These are phyloP conservation scores for Durio zibethinus DNA, from an alignment of 345 rosid species.

Conservation along the genomic window DNA sequence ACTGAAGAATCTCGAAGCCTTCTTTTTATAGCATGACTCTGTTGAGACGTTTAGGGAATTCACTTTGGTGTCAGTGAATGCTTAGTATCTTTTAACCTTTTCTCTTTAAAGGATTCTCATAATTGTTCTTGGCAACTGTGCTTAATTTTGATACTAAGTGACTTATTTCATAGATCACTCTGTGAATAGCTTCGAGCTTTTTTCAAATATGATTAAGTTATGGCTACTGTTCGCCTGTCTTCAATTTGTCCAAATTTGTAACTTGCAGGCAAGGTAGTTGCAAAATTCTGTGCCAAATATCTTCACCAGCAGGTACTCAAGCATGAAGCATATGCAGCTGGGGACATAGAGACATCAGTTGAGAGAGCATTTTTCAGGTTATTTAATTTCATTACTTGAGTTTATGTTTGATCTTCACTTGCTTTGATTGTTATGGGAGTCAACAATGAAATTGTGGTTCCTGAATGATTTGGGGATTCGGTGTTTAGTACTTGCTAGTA, in stretches of 20 bases:
- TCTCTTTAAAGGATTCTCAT: conserved; percentile 4
- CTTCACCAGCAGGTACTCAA: conserved; percentile 81
- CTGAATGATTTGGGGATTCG: not conserved
- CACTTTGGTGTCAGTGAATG: not conserved
- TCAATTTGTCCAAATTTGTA: not conserved
- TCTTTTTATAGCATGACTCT: not conserved
- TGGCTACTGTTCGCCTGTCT: not conserved
- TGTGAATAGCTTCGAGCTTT: not conserved
- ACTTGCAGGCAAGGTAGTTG: conserved; percentile 83
- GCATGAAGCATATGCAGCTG: conserved; percentile 65
- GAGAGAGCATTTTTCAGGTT: conserved; percentile 87
- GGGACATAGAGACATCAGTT: conserved; percentile 66
- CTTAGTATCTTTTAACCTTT: not conserved
- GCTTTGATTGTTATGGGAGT: not conserved
- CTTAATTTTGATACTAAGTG: not conserved
- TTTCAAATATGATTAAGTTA: not conserved
- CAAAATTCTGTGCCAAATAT: conserved; percentile 90
- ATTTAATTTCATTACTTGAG: conserved; percentile 1
- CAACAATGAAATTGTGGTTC: not conserved
- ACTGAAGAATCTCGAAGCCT: not conserved
- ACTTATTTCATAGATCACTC: not conserved
- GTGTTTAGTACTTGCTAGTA: not conserved
- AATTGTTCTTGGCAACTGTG: not conserved
- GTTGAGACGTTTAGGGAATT: not conserved
- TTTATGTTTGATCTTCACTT: not conserved